A percentile compares a stretch with the other conserved stretches of the same genome.
Evolutionary conservation across 768 basidiomycete genomes (phyloP).

Genomic region (Termitomyces sp.): DNA sequence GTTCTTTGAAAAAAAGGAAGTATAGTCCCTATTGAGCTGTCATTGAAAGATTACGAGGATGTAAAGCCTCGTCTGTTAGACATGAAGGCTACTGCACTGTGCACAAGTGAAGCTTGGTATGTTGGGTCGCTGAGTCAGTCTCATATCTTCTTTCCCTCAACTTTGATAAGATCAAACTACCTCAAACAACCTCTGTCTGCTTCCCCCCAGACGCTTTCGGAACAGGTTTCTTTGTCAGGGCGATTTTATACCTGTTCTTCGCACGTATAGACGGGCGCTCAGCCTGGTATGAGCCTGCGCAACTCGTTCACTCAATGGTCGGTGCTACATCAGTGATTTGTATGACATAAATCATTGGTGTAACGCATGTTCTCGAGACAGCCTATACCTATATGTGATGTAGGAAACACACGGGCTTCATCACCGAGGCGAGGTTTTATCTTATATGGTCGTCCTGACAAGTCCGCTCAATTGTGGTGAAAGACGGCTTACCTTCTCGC

Average conservation of each 20-base stretch:
- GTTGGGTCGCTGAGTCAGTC: conserved; percentile 34
- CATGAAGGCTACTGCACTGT: conserved; percentile 80
- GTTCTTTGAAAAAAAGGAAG: conserved; percentile 49
- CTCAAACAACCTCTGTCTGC: conserved; percentile 52
- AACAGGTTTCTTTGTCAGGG: conserved; percentile 19
- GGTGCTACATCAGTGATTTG: conserved; percentile 23
- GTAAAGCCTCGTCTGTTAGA: conserved; percentile 74
- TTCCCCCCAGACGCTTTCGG: conserved; percentile 28
- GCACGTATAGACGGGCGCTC: conserved; percentile 20
- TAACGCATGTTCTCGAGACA: conserved; percentile 40
- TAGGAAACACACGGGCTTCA: conserved; percentile 44
- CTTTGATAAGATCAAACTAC: conserved; percentile 47
- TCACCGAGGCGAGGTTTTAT: conserved; percentile 25
- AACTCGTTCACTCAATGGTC: conserved; percentile 22
- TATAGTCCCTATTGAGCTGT: conserved; percentile 64
- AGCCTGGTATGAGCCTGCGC: conserved; percentile 26
- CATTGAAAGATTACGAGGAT: conserved; percentile 68
- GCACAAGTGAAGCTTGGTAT: conserved; percentile 78
- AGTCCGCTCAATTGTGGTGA: not conserved
- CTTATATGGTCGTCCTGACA: not conserved
- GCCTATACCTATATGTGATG: conserved; percentile 43
- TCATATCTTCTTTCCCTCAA: not conserved
- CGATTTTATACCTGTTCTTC: conserved; percentile 27
- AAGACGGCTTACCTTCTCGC: conserved; percentile 50
- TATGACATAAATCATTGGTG: conserved; percentile 24